Evolutionary conservation across 2,329 filamentous ascomycete genomes (phyloP), one percentile per base, ranked within the genome.

Genomic region (Fusarium sp.): DNA sequence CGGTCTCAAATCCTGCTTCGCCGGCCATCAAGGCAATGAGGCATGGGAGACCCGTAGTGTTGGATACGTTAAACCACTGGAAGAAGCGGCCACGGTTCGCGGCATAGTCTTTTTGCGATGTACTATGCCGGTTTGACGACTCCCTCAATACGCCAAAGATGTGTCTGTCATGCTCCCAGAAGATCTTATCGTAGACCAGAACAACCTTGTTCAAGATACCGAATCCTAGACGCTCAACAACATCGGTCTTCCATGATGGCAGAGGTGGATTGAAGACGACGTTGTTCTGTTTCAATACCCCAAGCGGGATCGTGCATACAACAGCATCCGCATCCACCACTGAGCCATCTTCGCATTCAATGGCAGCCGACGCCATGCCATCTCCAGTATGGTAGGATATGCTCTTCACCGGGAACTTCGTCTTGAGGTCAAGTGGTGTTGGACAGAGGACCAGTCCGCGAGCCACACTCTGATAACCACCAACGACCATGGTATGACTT

Each of bases 121-220:
- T 84, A 74, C 93, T 97, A 56, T 89, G 85, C 5, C 85, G 82
- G 61, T 88, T 86, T 21, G 85, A 82, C 4, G 94, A 89, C 68
- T 93, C 89, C 57, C 94, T 90, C 40, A 99, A 82, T 39, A 97
- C 88, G 12, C 96, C 96, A 77, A 99, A 97, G 78, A 99, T 98
- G 77, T 99, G 94, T 68, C 93, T 88, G 42, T 90, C 86, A 7
- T 89, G 84, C 74, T 98, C 93, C 96, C 96, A 99, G 78, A 99
- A 99, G 0, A 93, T 85, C 72, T 91, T 83, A 40, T 96, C 87
- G 77, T 97, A 99, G 3, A 97, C 92, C 39, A 99, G 82, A 34
- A 97, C 89, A 36, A 98, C 91, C 79, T 99, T 99, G 83, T 99
- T 99, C 70, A 99, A 84, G 42, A 97, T 86, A 1, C 96, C 96